A percentile compares a stretch with the other conserved stretches of the same genome.
These are phyloP conservation scores for Clitoria ternatea DNA, from an alignment of 306 rosid species.

Conservation along the genomic window DNA sequence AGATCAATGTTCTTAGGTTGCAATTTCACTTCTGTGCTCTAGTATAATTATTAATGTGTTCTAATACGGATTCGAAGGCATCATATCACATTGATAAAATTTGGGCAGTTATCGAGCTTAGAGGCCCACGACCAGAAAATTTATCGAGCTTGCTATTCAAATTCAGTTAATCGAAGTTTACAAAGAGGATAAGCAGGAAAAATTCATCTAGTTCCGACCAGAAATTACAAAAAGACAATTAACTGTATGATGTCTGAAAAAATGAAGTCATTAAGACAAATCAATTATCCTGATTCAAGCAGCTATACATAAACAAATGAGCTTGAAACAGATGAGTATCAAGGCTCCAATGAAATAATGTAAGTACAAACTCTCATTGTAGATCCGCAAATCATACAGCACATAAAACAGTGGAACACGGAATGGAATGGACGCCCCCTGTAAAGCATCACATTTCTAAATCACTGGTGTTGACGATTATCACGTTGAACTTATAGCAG, in stretches of 20 bases:
- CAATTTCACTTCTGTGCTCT: too few species aligned
- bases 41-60: too few species aligned
- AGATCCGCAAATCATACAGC: constrained; percentile 21
- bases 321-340: background rate
- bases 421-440: constrained; percentile 22
- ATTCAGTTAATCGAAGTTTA: too few species aligned
- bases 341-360: background rate
- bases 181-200: too few species aligned
- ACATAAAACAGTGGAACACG: constrained; percentile 21
- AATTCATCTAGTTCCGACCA: background rate
- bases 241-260: background rate
- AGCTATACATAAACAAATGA: background rate
- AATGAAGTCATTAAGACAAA: background rate
- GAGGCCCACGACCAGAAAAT: too few species aligned
- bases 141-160: too few species aligned
- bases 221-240: background rate
- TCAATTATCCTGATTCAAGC: background rate
- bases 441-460: constrained; percentile 22
- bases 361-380: constrained; percentile 2
- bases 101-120: too few species aligned
- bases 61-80: too few species aligned
- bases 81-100: too few species aligned
- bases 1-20: too few species aligned
- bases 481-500: background rate
- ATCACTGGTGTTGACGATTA: background rate